Base-by-base conservation (phyloP, 345 rosid genomes). In the Populus ilicifolia region DNA sequence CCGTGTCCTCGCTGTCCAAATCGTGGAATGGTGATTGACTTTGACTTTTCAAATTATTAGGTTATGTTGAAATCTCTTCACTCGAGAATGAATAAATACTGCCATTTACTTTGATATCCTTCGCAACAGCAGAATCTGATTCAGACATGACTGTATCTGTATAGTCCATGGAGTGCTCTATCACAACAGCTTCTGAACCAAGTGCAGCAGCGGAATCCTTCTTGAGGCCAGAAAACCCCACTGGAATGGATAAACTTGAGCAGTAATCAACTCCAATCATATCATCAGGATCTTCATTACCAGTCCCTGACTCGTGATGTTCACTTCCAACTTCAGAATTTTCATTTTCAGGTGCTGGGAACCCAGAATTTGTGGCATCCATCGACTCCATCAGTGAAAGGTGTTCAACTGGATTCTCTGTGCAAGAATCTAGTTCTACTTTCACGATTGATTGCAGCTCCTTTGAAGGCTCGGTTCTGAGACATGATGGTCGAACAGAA, bases 401-500 rank as follows among this genome's bases (percentile, higher is more conserved):
- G 78, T 77, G 69, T 78, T 83, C 85, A 59, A 36, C 73, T 70
- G 74, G 70, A 46, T 75, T 89, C 65, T 77, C 71, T 78, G 75
- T 71, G 81, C 50, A 75, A 70, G 80, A 54, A 66, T 78, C 80
- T 25, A 13, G 71, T 66, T 83, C 85, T 62, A 65, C 48, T 41
- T 79, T 75, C 18, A 75, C 82, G 71, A 75, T 71, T 71, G 71
- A 73, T 71, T 77, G 80, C 78, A 77, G 77, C 78, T 82, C 89
- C 43, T 83, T 80, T 67, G 73, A 68, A 83, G 80, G 75, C 80
- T 88, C 85, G 75, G 82, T 79, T 76, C 84, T 76, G 69, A 90
- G 84, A 82, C 83, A 82, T 35, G 94, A 83, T 59, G 91, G 81
- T 14, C 92, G 78, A 35, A 87, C 89, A 78, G 87, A 87, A 83